phyloP scores from a whole-genome alignment of 441 rosid species.

The Biscutella auriculata region DNA sequence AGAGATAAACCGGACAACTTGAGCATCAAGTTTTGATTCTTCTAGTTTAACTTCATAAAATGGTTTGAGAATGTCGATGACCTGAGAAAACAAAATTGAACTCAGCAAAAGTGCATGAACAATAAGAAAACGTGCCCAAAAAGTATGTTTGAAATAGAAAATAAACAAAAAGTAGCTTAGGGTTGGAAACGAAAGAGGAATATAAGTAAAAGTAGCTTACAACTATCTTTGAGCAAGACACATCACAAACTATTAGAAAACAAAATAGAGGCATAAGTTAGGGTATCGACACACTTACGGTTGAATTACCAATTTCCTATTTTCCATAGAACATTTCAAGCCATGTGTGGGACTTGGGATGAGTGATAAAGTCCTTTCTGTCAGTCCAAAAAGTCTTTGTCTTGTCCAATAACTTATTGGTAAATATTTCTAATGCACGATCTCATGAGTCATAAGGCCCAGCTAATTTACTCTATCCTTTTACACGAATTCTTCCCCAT shows the following conservation, averaged over 20 bases:
- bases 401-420: conserved; percentile 53
- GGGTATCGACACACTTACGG: conserved; percentile 18
- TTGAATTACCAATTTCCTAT: conserved; percentile 36
- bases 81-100: conserved; percentile 22
- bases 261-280: not conserved
- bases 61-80: conserved; percentile 23
- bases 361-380: conserved; percentile 40
- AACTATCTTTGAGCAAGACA: too few relatives aligned
- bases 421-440: conserved; percentile 44
- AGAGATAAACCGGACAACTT: conserved; percentile 65
- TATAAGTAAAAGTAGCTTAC: too few relatives aligned
- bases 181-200: not conserved
- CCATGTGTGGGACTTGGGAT: conserved; percentile 61
- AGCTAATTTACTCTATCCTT: conserved; percentile 67
- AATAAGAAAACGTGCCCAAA: not conserved
- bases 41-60: conserved; percentile 38
- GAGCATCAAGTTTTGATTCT: conserved; percentile 54
- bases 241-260: not conserved
- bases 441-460: conserved; percentile 54
- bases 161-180: not conserved
- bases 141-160: not conserved
- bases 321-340: conserved; percentile 72
- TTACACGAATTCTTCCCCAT: conserved; percentile 82
- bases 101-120: not conserved
- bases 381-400: conserved; percentile 54